Percentiles rank a stretch among this genome's conserved stretches.
Conservation (phyloP, 2,329 filamentous ascomycete genomes). For the Beauveria sp. region DNA sequence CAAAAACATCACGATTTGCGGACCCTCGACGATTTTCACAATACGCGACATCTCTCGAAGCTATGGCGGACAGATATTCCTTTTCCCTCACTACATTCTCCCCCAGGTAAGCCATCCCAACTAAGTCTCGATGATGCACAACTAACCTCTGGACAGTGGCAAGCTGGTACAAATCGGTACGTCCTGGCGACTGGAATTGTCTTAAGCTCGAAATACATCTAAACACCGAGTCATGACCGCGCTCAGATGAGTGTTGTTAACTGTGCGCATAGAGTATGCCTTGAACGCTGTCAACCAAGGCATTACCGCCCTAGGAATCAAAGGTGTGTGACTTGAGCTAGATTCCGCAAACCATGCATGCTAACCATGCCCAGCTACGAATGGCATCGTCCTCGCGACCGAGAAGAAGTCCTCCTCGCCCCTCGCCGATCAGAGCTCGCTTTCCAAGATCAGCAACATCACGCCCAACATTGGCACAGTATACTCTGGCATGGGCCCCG, state of each 20-base stretch:
- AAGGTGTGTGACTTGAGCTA: conserved; percentile 54
- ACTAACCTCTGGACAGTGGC: conserved; percentile 59
- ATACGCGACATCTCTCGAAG: conserved; percentile 20
- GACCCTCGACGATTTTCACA: neutral
- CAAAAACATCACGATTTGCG: conserved; percentile 8
- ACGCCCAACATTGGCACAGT: conserved; percentile 99
- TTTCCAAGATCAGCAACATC: conserved; percentile 95
- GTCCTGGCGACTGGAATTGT: conserved; percentile 11
- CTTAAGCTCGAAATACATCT: neutral
- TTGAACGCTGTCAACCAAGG: conserved; percentile 98
- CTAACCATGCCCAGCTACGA: conserved; percentile 60
- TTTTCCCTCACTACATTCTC: conserved; percentile 99
- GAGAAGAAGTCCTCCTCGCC: conserved; percentile 99
- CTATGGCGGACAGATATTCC: conserved; percentile 96
- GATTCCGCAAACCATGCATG: conserved; percentile 16
- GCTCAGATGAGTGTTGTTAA: conserved; percentile 17
- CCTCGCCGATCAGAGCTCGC: conserved; percentile 87
- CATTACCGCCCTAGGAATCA: conserved; percentile 96
- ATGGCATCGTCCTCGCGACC: conserved; percentile 96
- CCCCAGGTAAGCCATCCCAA: conserved; percentile 66
- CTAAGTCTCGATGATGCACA: conserved; percentile 20
- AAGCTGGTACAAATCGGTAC: conserved; percentile 96
- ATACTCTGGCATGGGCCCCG: conserved; percentile 97
- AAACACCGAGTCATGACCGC: neutral
- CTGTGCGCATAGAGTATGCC: conserved; percentile 71